Evolutionary conservation across 148 eudicot species (phyloP), one percentile per base, ranked within the genome.

Genomic region (Vaccinium macrocarpon): DNA sequence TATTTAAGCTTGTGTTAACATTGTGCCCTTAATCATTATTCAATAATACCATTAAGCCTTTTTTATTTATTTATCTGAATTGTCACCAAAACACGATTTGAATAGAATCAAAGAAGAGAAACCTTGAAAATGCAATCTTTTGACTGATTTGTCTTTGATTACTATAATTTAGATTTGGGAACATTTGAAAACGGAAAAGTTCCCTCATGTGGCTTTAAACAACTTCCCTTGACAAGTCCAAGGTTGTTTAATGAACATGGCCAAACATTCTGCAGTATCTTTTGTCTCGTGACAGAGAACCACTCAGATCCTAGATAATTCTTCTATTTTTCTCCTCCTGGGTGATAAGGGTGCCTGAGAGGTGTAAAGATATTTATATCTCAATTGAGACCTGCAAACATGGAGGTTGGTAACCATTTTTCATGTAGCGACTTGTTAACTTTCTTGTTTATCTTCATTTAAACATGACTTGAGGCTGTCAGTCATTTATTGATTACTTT

Each of bases 381-480:
- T 49, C 79, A 49, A 76, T 50, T 49, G 79, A n/a, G 56, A 21
- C 56, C 16, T 76, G 79, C 79, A 49, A 56, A n/a, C 56, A 21
- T 76, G 79, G 79, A 76, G 55, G 79, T 18, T 76, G 79, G 79
- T 49, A 25, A 32, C 23, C 21, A 15, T 46, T 48, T 48, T 76
- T 76, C 5, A 9, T 48, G 32, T 46, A 21, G 79, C 1, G 79
- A 48, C 29, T 76, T 76, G 29, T 76, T 21, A 76, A 76, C 21
- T 52, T 78, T 51, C 59, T 77, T 25, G 61, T 48, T 77, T 23
- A 23, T 76, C 16, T 76, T 49, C 12, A 9, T n/a, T 76, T 21
- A 76, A 5, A 35, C 18, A 73, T 73, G 76, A 73, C 50, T 35
- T 35, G 53, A 76, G 79, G 55, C 49, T 38, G 21, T 42, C 19